phyloP scores from a whole-genome alignment of 306 rosid species.

The Rosa rugosa region DNA sequence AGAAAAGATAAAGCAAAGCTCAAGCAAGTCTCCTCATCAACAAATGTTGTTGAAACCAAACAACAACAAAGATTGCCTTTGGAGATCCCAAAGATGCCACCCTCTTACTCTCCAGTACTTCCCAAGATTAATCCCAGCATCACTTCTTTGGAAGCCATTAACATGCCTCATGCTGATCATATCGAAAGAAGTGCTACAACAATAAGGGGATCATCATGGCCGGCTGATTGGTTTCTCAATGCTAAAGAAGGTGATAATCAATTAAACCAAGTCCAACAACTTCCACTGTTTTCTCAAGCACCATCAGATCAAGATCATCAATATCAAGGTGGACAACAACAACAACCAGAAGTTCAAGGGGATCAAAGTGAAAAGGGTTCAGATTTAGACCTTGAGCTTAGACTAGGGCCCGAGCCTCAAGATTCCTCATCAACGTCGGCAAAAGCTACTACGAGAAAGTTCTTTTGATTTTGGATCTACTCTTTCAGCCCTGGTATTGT shows the following conservation, averaged over 20 bases:
- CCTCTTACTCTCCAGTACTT: slow-evolving; percentile 19
- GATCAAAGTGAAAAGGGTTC: slow-evolving; percentile 15
- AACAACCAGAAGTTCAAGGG: slow-evolving; percentile 16
- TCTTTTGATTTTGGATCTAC: slow-evolving; percentile 44
- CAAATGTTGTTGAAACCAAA: slow-evolving; percentile 1
- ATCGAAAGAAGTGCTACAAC: not conserved
- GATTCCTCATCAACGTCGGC: slow-evolving; percentile 38
- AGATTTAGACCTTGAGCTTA: slow-evolving; percentile 80
- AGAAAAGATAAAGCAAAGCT: slow-evolving; percentile 78
- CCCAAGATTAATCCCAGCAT: not conserved
- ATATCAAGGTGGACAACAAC: not conserved
- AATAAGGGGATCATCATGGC: slow-evolving; percentile 6
- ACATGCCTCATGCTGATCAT: not conserved
- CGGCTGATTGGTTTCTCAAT: slow-evolving; percentile 11
- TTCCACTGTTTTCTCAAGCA: slow-evolving; percentile 15
- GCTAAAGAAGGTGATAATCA: slow-evolving; percentile 9
- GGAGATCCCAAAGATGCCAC: slow-evolving; percentile 30
- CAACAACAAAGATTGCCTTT: not conserved
- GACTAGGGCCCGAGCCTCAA: slow-evolving; percentile 68
- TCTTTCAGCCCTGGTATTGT: slow-evolving; percentile 10
- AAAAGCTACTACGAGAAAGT: slow-evolving; percentile 50
- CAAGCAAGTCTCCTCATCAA: slow-evolving; percentile 36
- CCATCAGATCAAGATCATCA: slow-evolving; percentile 8
- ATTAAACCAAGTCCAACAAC: slow-evolving; percentile 3
- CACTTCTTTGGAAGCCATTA: not conserved